Conservation (phyloP, 2,329 filamentous ascomycete genomes). For the Ophiognomonia clavigignenti-juglandacearum region DNA sequence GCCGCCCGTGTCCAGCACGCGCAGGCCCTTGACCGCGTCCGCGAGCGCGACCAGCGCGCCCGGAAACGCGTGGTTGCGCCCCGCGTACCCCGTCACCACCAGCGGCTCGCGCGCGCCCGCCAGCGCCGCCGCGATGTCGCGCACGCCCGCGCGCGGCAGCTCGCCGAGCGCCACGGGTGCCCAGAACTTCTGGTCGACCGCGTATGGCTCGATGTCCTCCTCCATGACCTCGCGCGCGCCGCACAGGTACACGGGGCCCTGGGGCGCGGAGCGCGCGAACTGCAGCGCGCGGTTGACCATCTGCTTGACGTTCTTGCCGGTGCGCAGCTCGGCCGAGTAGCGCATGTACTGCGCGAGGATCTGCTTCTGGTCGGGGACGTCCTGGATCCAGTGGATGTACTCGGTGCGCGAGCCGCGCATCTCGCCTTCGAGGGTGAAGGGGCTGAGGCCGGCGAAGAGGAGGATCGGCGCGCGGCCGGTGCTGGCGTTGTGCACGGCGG, state of each 20-base stretch:
- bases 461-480: slow-evolving; percentile 62
- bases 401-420: slow-evolving; percentile 34
- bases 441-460: slow-evolving; percentile 38
- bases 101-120: slow-evolving; percentile 61
- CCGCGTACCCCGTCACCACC: slow-evolving; percentile 66
- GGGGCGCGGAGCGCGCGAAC: slow-evolving; percentile 72
- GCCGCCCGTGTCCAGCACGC: slow-evolving; percentile 71
- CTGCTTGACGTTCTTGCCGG: slow-evolving; percentile 81
- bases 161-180: slow-evolving; percentile 63
- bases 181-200: slow-evolving; percentile 66
- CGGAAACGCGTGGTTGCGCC: slow-evolving; percentile 61
- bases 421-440: slow-evolving; percentile 38
- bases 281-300: slow-evolving; percentile 81
- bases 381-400: slow-evolving; percentile 40
- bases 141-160: slow-evolving; percentile 46
- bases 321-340: slow-evolving; percentile 78
- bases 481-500: slow-evolving; percentile 67
- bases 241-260: slow-evolving; percentile 74
- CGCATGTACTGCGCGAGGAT: slow-evolving; percentile 80
- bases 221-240: slow-evolving; percentile 81
- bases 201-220: slow-evolving; percentile 72
- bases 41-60: slow-evolving; percentile 61
- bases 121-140: slow-evolving; percentile 58
- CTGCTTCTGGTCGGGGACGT: slow-evolving; percentile 35
- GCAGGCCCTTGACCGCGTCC: slow-evolving; percentile 60